A percentile compares a stretch with the other conserved stretches of the same genome.
Evolutionary conservation across 352 stramenopile genomes (phyloP).

Genomic region (Phytophthora foliorum): DNA sequence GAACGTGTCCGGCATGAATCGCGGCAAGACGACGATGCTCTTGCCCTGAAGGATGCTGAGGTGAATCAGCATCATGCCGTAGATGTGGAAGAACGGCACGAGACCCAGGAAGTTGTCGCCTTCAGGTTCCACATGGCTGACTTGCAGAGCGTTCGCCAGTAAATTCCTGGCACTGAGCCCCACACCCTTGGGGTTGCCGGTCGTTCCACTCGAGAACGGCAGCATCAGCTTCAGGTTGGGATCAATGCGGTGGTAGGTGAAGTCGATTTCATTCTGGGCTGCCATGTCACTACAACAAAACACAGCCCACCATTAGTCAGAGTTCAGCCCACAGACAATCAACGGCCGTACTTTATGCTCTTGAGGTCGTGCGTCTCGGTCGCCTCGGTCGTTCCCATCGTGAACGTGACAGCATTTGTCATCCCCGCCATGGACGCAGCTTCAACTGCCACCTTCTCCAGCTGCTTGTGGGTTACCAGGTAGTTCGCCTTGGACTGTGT

Average conservation of each 20-base stretch:
- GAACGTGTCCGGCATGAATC: slow-evolving; percentile 93
- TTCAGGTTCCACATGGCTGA: slow-evolving; percentile 69
- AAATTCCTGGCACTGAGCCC: slow-evolving; percentile 92
- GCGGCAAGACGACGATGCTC: slow-evolving; percentile 86
- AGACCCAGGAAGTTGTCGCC: slow-evolving; percentile 61
- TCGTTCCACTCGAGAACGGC: slow-evolving; percentile 95
- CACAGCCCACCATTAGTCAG: not conserved
- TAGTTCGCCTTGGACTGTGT: slow-evolving; percentile 48
- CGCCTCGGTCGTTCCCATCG: slow-evolving; percentile 36
- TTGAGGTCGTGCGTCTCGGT: slow-evolving; percentile 27
- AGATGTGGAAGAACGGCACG: slow-evolving; percentile 98
- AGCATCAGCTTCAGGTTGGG: slow-evolving; percentile 68
- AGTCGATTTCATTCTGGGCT: slow-evolving; percentile 45
- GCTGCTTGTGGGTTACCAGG: slow-evolving; percentile 51
- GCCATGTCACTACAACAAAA: slow-evolving; percentile 42
- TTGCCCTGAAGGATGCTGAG: slow-evolving; percentile 84
- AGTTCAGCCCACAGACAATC: not conserved
- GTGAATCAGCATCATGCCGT: slow-evolving; percentile 89
- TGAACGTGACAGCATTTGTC: slow-evolving; percentile 43
- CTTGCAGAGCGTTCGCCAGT: slow-evolving; percentile 91
- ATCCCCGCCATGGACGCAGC: slow-evolving; percentile 40
- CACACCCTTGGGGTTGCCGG: slow-evolving; percentile 85
- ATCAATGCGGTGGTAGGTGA: slow-evolving; percentile 62
- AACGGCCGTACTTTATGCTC: slow-evolving; percentile 48
- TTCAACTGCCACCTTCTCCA: slow-evolving; percentile 40